Base-by-base conservation (phyloP, 2,329 filamentous ascomycete genomes). In the Conoideocrella luteorostrata region DNA sequence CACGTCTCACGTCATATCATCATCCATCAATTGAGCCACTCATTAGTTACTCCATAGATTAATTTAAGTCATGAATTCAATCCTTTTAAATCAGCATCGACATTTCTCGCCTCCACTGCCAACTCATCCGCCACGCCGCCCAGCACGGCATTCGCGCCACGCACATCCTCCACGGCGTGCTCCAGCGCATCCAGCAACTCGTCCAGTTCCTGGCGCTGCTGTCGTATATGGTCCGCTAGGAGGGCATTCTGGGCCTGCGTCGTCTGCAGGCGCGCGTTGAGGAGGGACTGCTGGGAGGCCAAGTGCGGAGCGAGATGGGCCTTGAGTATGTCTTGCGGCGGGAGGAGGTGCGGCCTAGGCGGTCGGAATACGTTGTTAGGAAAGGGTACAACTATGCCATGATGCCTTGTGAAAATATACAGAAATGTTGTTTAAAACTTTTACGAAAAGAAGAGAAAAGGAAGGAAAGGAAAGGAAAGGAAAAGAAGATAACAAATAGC, bases 251-350 rank as follows among this genome's bases (percentile, higher is more conserved):
- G 69, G 13, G 70, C 66, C 56, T 81, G 76, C 34, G 68, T 69
- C 18, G 75, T 78, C 54, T 77, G 74, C 26, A 83, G 64, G 37
- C 66, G 67, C 7, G 75, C 76, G 55, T 77, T 78, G 48, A 83
- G 71, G 52, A 74, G 71, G 3, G 70, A 71, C 43, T 74, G 72
- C 56, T 80, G 75, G 13, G 69, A 61, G 3, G 66, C 64, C 4
- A 80, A 68, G 41, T 75, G 67, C 1, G 77, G 74, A 5, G 65
- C 59, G 20, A 81, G 63, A 58, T 82, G 78, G 2, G 78, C 78
- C 13, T 66, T 60, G 18, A 81, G 64, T 30, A 83, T 64, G 4
- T 66, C 60, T 4, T 65, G 56, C 0, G 79, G 69, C 1, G 78
- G 73, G 2, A 81, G 69, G 23, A 74, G 67, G 52, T 84, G 78